A percentile compares a stretch with the other conserved stretches of the same genome.
Conservation (phyloP, 2,329 filamentous ascomycete species). For the Fusarium solani-melongenae region DNA sequence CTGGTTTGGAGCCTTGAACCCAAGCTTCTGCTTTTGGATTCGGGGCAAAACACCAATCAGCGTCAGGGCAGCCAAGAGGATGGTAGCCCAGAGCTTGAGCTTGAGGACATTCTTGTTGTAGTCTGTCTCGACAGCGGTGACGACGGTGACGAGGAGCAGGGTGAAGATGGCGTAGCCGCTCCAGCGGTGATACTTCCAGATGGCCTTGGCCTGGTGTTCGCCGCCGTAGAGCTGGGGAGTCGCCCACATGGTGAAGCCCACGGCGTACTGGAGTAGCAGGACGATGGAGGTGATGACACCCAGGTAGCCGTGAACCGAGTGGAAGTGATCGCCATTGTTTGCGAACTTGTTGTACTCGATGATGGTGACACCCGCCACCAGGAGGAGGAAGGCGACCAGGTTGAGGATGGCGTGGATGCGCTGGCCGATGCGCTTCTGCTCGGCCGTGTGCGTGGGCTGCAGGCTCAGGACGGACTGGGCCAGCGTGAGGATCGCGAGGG, state of each 20-base stretch:
- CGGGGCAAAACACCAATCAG: conserved; percentile 79
- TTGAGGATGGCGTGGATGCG: conserved; percentile 77
- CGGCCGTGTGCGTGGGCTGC: conserved; percentile 83
- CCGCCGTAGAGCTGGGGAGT: conserved; percentile 80
- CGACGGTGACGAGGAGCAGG: conserved; percentile 78
- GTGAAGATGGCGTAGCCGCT: conserved; percentile 80
- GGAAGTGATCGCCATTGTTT: conserved; percentile 77
- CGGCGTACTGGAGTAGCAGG: conserved; percentile 76
- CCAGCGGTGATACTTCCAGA: conserved; percentile 91
- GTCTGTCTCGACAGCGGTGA: conserved; percentile 79
- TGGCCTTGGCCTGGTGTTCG: conserved; percentile 78
- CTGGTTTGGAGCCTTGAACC: conserved; percentile 49
- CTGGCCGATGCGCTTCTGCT: conserved; percentile 75
- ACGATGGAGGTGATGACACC: conserved; percentile 80
- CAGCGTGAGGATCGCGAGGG: conserved; percentile 76
- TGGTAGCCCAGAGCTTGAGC: conserved; percentile 80
- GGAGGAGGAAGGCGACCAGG: conserved; percentile 68
- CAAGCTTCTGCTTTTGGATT: conserved; percentile 85
- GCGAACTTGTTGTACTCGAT: conserved; percentile 88
- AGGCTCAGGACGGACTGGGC: conserved; percentile 85
- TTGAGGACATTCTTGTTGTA: conserved; percentile 76
- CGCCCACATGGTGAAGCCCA: conserved; percentile 88
- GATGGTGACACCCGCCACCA: conserved; percentile 73
- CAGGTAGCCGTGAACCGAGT: conserved; percentile 83
- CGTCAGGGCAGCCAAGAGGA: conserved; percentile 73